phyloP scores from a whole-genome alignment of 805 yeast species.

The Scheffersomyces coipomensis region DNA sequence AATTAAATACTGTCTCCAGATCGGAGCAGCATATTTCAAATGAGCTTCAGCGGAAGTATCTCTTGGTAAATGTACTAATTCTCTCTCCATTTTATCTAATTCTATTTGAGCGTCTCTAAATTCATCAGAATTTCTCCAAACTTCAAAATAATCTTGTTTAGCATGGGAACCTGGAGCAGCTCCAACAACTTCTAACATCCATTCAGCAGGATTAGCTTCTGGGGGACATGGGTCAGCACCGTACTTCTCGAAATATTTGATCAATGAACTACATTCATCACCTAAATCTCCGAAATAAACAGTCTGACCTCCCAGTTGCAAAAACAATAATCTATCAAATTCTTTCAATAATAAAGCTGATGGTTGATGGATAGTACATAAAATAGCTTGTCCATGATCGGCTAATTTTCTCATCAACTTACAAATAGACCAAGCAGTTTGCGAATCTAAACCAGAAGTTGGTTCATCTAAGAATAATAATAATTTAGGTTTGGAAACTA shows the following conservation, averaged over 20 bases:
- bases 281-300: constrained; percentile 84
- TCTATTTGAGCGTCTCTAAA: constrained; percentile 56
- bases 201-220: constrained; percentile 52
- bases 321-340: constrained; percentile 67
- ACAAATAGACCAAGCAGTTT: constrained; percentile 41
- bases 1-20: constrained; percentile 30
- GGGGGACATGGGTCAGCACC: constrained; percentile 52
- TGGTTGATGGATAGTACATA: constrained; percentile 75
- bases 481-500: constrained; percentile 37
- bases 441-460: constrained; percentile 41
- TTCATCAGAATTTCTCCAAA: constrained; percentile 72
- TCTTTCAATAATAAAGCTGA: constrained; percentile 74
- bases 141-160: constrained; percentile 66
- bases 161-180: constrained; percentile 80
- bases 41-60: constrained; percentile 22
- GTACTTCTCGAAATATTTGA: constrained; percentile 64
- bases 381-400: constrained; percentile 37
- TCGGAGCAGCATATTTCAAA: constrained; percentile 25
- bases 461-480: constrained; percentile 34
- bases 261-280: constrained; percentile 52
- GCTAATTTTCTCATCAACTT: constrained; percentile 37
- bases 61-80: constrained; percentile 28
- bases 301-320: constrained; percentile 73
- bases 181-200: constrained; percentile 86
- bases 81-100: constrained; percentile 61